Base-by-base conservation (phyloP, 805 yeast species). In the Lipomyces mesembrius region DNA sequence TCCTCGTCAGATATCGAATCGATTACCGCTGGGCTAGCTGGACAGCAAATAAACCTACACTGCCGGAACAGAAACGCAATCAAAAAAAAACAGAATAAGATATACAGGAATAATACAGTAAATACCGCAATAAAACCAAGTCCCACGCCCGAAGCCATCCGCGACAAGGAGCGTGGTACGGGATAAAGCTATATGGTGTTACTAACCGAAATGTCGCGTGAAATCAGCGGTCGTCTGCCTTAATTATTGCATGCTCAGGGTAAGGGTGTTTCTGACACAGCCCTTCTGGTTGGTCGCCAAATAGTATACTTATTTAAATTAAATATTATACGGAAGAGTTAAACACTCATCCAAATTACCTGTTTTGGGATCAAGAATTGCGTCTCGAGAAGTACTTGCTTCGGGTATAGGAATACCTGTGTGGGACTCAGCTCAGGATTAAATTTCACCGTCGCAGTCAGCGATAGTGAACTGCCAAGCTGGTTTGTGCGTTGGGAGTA, bases 41-140 rank as follows among this genome's bases (percentile, higher is more conserved):
- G 49, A 17, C 49, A 43, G 49, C 22, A 17, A 43, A 43, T n/a
- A 8, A 43, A 43, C 49, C 49, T 43, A n/a, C 49, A 43, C 49
- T 43, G 49, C 49, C 49, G 22, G 49, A 43, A 43, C 20, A 43
- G 49, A n/a, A 43, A 43, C 49, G 49, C 20, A 43, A 43, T 43
- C 49, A 43, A 43, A 43, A 43, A n/a, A 2, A 43, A 43, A 43
- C 49, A 43, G 49, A 43, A 43, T n/a, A 43, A n/a, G 49, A 43
- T 43, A 43, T 43, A 43, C 49, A 43, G 49, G 9, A 43, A 43
- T n/a, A 43, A 43, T 7, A 43, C 49, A 43, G 49, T 6, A 43
- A 43, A 43, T n/a, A 43, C 11, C n/a, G 49, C 49, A 43, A 43
- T 6, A 8, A 43, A 43, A 6, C 49, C 14, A n/a, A 43, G 6